Evolutionary conservation across 177 flowering plant species (phyloP), one percentile per base, ranked within the genome.

Genomic region (Vitis hybrid): DNA sequence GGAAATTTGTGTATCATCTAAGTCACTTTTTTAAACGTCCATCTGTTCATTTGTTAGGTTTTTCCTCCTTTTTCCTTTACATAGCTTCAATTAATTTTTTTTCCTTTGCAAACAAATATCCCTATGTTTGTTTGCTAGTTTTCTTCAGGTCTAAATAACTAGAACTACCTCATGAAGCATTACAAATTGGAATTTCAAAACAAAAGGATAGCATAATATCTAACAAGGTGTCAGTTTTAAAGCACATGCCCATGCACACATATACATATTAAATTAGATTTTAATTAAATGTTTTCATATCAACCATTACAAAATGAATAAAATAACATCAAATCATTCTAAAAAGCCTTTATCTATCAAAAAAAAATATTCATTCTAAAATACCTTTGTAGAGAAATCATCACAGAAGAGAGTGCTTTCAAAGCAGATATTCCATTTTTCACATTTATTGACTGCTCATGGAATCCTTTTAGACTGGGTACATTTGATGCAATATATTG

Each of bases 311-410:
- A 50, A 49, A n/a, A 65, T 57, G 17, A 13, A 65, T 49, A 21
- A 69, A 9, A 59, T 63, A 9, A 72, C 2, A 50, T 14, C 5
- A 19, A 39, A 60, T 18, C 17, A 11, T 62, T 57, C 32, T 9
- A 34, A 26, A 60, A 63, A 79, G 91, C 99, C 99, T 91, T 69
- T 91, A 23, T 23, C 26, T 23, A 23, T 23, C 26, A 23, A 23
- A 23, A 23, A 23, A 23, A 23, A 23, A 23, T 23, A 23, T 23
- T 18, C 17, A 11, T 62, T 57, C 32, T 9, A 34, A 26, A 60
- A 63, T 80, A 95, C 99, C 99, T 91, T 69, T 91, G 94, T 18
- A 95, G 75, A 65, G 83, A 79, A 73, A 87, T 23, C 99, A 93
- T 95, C 48, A 82, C 94, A 64, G 82, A 78, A 51, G 92, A 86